Conservation (phyloP, 495 filamentous ascomycete genomes). For the Penicillium desertorum region DNA sequence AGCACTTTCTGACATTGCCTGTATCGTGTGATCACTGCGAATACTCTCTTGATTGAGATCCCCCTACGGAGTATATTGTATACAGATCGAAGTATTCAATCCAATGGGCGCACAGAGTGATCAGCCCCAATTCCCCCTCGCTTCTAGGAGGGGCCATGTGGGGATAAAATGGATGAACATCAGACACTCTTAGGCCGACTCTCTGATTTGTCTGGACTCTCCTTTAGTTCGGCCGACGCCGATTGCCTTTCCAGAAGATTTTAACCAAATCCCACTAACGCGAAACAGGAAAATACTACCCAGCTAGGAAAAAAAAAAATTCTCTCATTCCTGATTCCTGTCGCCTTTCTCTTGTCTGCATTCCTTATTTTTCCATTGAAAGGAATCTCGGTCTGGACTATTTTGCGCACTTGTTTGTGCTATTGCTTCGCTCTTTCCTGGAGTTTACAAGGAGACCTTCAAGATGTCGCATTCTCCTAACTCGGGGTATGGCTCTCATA, state of each 20-base stretch:
- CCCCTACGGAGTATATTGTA: too few relatives aligned
- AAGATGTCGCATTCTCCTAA: constrained; percentile 15
- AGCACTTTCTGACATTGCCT: too few relatives aligned
- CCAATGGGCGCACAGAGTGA: neutral
- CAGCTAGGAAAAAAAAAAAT: neutral
- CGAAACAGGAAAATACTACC: constrained; percentile 2
- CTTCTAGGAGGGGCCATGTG: neutral
- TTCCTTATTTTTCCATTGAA: neutral
- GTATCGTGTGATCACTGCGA: neutral
- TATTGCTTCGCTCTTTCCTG: constrained; percentile 1
- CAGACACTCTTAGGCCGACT: neutral
- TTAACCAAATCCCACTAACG: neutral
- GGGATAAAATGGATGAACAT: neutral
- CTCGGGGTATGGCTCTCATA: constrained; percentile 13
- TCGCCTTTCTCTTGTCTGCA: neutral
- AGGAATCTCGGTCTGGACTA: neutral
- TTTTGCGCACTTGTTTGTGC: neutral
- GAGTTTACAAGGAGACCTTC: neutral
- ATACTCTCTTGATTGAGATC: neutral
- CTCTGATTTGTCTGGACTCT: neutral
- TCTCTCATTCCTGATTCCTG: constrained; percentile 3
- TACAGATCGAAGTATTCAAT: neutral
- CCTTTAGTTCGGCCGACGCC: neutral
- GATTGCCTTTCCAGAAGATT: neutral
- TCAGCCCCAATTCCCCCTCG: neutral